These are phyloP conservation scores for Moesziomyces parantarcticus DNA, from an alignment of 1,284 basidiomycete species.

Conservation along the genomic window DNA sequence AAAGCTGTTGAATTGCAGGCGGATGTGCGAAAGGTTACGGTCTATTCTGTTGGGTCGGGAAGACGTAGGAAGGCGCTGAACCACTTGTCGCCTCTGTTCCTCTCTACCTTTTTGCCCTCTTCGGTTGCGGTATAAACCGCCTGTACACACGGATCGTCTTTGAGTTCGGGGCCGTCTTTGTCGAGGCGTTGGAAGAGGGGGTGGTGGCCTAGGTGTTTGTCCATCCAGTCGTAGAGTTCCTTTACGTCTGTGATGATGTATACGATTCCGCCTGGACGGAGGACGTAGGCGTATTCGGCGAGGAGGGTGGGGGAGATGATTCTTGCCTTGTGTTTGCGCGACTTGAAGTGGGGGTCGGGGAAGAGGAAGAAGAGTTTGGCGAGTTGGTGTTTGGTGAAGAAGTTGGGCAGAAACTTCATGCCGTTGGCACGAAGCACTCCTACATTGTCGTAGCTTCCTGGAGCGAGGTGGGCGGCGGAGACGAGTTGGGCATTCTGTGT, in stretches of 20 bases:
- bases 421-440: slow-evolving; percentile 94
- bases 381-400: slow-evolving; percentile 85
- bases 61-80: slow-evolving; percentile 78
- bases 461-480: slow-evolving; percentile 61
- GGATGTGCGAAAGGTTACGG: no score
- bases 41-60: slow-evolving; percentile 34
- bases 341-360: slow-evolving; percentile 99
- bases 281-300: slow-evolving; percentile 89
- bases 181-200: slow-evolving; percentile 86
- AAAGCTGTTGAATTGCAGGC: no score
- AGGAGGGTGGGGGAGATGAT: slow-evolving; percentile 95
- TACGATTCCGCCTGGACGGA: slow-evolving; percentile 88
- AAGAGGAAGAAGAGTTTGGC: slow-evolving; percentile 94
- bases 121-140: slow-evolving; percentile 73
- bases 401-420: slow-evolving; percentile 99
- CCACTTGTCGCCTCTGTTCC: slow-evolving; percentile 90
- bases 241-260: slow-evolving; percentile 98
- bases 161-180: slow-evolving; percentile 72
- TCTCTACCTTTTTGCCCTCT: slow-evolving; percentile 94
- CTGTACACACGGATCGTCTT: slow-evolving; percentile 71
- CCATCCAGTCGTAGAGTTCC: slow-evolving; percentile 97
- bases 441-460: slow-evolving; percentile 82
- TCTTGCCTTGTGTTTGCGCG: slow-evolving; percentile 93
- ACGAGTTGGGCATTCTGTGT: slow-evolving; percentile 32
- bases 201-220: slow-evolving; percentile 82